Conservation (phyloP, 441 rosid species). For the Erodium trifolium region DNA sequence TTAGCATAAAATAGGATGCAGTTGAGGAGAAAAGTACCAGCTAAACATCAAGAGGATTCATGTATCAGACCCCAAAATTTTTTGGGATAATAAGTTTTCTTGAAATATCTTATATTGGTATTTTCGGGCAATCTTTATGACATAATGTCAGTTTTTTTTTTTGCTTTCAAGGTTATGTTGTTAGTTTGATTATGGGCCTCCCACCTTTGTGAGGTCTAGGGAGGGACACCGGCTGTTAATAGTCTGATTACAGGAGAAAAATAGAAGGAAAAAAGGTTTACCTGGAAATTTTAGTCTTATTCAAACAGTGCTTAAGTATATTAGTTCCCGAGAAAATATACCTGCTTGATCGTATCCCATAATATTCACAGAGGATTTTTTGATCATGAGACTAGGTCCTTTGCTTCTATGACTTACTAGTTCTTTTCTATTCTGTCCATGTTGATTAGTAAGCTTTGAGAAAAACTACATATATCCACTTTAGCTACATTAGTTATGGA, state of each 20-base stretch:
- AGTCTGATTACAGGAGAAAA: too few relatives aligned
- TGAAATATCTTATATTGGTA: constrained; percentile 8
- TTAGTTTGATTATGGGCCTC: background rate
- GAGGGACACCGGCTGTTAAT: too few relatives aligned
- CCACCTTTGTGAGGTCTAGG: background rate
- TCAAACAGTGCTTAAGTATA: background rate
- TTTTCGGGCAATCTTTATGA: constrained; percentile 1
- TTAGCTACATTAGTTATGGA: background rate
- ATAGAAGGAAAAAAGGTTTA: too few relatives aligned
- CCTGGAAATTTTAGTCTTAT: background rate
- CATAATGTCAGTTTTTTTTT: background rate
- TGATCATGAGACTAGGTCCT: background rate
- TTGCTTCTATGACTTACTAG: background rate
- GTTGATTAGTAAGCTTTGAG: background rate
- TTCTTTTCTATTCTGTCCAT: background rate
- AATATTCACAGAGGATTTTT: background rate
- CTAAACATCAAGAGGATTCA: too few relatives aligned
- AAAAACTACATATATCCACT: too few relatives aligned
- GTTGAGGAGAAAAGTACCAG: too few relatives aligned
- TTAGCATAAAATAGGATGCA: too few relatives aligned
- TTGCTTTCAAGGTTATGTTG: constrained; percentile 3
- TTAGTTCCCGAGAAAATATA: background rate
- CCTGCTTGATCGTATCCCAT: constrained; percentile 2
- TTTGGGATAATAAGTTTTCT: constrained; percentile 7
- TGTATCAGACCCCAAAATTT: too few relatives aligned